These are phyloP conservation scores for Salix koriyanagi DNA, from an alignment of 345 rosid species.

Conservation along the genomic window DNA sequence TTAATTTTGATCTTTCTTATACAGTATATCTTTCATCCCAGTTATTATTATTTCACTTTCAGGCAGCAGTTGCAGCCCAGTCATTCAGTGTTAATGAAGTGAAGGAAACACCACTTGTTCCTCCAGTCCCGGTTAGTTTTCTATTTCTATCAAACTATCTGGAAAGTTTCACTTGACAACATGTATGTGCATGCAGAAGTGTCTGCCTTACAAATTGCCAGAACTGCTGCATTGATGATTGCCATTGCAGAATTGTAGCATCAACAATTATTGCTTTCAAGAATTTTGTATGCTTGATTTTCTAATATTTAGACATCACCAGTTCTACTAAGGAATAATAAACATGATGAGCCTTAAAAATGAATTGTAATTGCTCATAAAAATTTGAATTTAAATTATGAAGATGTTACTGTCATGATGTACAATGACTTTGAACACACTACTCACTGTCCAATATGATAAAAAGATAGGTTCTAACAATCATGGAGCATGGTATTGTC, in stretches of 20 bases:
- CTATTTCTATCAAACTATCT: slow-evolving; percentile 5
- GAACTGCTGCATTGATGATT: background rate
- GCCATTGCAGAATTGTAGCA: background rate
- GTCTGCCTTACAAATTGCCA: too few species aligned
- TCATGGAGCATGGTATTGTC: background rate
- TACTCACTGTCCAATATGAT: background rate
- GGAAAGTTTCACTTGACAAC: background rate
- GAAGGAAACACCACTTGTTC: slow-evolving; percentile 45
- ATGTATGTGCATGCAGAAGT: background rate
- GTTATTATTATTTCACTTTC: slow-evolving; percentile 18
- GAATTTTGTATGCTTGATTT: background rate
- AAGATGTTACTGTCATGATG: background rate
- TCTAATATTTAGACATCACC: background rate
- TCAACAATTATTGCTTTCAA: background rate
- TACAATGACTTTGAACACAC: background rate
- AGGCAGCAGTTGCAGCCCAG: slow-evolving; percentile 88
- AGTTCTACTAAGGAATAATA: background rate
- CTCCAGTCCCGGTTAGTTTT: slow-evolving; percentile 45
- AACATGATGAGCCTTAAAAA: too few species aligned
- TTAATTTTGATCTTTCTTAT: background rate
- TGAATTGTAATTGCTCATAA: background rate
- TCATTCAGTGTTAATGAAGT: slow-evolving; percentile 50
- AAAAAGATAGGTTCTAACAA: background rate
- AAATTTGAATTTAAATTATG: background rate
- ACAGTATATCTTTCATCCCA: background rate